phyloP scores from a whole-genome alignment of 805 yeast species.

The Yarrowia sp. region DNA sequence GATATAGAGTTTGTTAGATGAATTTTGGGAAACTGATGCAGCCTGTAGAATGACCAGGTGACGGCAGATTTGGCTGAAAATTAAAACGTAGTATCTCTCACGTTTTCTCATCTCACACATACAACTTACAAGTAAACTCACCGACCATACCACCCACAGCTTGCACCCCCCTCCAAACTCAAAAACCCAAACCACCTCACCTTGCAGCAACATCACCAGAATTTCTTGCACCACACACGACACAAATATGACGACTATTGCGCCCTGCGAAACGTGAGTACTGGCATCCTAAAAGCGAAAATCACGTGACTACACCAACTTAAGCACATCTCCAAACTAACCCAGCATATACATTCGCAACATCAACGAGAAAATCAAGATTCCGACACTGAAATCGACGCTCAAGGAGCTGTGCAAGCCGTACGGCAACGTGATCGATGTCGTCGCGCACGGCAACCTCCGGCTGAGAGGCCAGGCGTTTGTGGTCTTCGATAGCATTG shows the following conservation, averaged over 20 bases:
- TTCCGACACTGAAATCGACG: slow-evolving; percentile 48
- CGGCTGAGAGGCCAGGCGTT: slow-evolving; percentile 81
- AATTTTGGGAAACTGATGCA: too few species aligned
- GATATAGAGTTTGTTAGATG: too few species aligned
- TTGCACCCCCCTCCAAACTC: not conserved
- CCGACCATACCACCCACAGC: too few species aligned
- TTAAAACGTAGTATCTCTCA: too few species aligned
- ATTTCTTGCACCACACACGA: not conserved
- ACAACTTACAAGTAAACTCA: not conserved
- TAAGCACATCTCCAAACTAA: not conserved
- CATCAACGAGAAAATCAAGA: slow-evolving; percentile 64
- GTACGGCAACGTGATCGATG: slow-evolving; percentile 49
- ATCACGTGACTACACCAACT: not conserved
- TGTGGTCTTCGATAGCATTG: slow-evolving; percentile 50
- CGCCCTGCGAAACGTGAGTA: slow-evolving; percentile 18
- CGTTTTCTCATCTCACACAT: too few species aligned
- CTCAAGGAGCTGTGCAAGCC: slow-evolving; percentile 46
- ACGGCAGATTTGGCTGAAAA: too few species aligned
- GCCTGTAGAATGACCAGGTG: too few species aligned
- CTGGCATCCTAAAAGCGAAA: not conserved
- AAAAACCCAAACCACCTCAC: not conserved
- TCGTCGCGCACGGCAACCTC: slow-evolving; percentile 60
- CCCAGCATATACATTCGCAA: slow-evolving; percentile 59
- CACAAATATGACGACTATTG: not conserved
- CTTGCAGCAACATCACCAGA: slow-evolving; percentile 18